phyloP scores from a whole-genome alignment of 2,329 filamentous ascomycete species.

The Conoideocrella luteorostrata region DNA sequence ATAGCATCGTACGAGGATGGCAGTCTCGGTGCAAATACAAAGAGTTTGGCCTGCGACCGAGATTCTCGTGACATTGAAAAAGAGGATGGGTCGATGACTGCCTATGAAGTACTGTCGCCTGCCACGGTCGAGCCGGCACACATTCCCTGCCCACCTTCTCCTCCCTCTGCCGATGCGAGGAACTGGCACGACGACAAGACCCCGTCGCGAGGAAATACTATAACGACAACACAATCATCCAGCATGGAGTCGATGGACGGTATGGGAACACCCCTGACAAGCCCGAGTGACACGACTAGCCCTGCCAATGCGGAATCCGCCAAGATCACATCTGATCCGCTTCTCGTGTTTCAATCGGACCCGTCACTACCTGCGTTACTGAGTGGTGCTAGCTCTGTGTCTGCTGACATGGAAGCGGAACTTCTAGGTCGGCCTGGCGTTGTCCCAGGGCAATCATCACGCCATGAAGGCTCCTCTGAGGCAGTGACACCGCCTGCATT shows the following conservation, averaged over 20 bases:
- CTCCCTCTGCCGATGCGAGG: constrained; percentile 29
- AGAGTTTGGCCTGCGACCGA: no score
- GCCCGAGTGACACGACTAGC: constrained; percentile 46
- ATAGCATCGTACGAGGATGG: no score
- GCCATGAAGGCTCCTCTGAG: constrained; percentile 41
- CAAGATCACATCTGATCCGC: constrained; percentile 39
- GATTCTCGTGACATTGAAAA: no score
- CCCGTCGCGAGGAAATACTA: constrained; percentile 34
- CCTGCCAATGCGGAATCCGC: constrained; percentile 37
- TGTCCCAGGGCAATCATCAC: constrained; percentile 38
- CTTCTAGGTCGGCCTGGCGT: constrained; percentile 23
- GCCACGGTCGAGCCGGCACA: constrained; percentile 19
- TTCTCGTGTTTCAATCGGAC: constrained; percentile 53
- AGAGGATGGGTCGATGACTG: not conserved
- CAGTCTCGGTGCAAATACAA: no score
- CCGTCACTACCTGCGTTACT: constrained; percentile 57
- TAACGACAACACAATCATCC: constrained; percentile 41
- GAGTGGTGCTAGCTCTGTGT: constrained; percentile 59
- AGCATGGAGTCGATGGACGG: constrained; percentile 45
- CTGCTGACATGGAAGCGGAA: constrained; percentile 55
- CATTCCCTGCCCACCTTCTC: constrained; percentile 39
- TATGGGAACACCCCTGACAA: constrained; percentile 46
- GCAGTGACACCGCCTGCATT: constrained; percentile 48
- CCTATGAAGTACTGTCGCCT: not conserved
- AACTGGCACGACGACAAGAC: constrained; percentile 23